phyloP scores from a whole-genome alignment of 2,329 filamentous ascomycete genomes.

The Xylaria sp. region DNA sequence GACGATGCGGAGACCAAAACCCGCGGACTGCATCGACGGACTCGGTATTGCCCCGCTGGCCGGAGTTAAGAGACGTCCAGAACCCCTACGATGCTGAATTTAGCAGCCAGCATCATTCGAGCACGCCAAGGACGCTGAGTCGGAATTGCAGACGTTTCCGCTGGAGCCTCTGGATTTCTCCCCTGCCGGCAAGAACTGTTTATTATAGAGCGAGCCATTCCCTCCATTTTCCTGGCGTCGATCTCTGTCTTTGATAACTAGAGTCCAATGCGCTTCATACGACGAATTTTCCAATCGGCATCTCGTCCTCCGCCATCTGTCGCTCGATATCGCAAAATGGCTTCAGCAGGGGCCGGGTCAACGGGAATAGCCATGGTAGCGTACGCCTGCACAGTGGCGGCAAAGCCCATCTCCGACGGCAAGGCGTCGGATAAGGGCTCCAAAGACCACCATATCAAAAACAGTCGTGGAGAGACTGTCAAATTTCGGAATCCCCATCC shows the following conservation, averaged over 20 bases:
- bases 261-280: constrained; percentile 30
- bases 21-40: neutral
- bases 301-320: constrained; percentile 26
- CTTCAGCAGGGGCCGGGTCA: constrained; percentile 39
- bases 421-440: constrained; percentile 56
- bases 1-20: neutral
- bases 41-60: neutral
- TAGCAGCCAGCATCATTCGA: constrained; percentile 1
- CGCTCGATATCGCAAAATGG: constrained; percentile 36
- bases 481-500: constrained; percentile 64
- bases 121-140: neutral
- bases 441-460: constrained; percentile 61
- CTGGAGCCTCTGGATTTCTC: too few relatives aligned
- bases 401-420: constrained; percentile 47
- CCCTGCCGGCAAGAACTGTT: neutral
- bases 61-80: neutral
- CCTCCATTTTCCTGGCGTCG: neutral
- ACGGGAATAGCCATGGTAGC: constrained; percentile 41
- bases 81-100: neutral
- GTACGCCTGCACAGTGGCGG: constrained; percentile 44
- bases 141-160: neutral
- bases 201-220: neutral
- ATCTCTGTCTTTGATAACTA: neutral
- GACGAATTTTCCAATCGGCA: constrained; percentile 12
- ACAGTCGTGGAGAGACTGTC: constrained; percentile 53